Evolutionary conservation across 2,329 filamentous ascomycete species (phyloP), one percentile per base, ranked within the genome.

Genomic region (Lomentospora prolificans): DNA sequence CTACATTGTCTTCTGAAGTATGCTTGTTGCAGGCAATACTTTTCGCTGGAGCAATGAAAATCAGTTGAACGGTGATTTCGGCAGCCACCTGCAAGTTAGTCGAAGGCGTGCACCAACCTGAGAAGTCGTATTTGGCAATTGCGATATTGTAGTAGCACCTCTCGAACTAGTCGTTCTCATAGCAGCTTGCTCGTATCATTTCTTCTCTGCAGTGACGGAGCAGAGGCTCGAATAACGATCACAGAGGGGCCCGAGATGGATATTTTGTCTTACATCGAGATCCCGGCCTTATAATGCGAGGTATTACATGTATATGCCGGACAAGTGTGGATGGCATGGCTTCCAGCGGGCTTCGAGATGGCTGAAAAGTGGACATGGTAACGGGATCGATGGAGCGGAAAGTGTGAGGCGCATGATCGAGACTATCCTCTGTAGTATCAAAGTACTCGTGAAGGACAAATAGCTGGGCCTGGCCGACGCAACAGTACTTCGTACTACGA

Each of bases 261-360:
- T 33, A 6, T 12, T 33, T 33, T 33, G 30, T 33, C 7, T 33
- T 12, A 33, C 30, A 51, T 12, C n/a, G 50, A 51, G 50, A 33
- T 27, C 36, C 52, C 10, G n/a, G 33, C 22, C 33, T 54, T 33
- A 41, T 41, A 44, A 41, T 30, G 8, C 22, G 31, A 28, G 1
- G 17, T 36, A 31, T 30, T 52, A 31, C 50, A 52, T 30, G 27
- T 52, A 54, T 41, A 14, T 54, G 52, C 52, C 52, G 36, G n/a
- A 6, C 31, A 28, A 41, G 17, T 54, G 24, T 54, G 53, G 39
- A 33, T 50, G 39, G 19, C 8, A 17, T 46, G 36, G 28, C 8
- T 55, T 50, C 53, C 28, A 28, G 39, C 12, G 33, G 53, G 53
- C 53, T 55, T 55, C 53, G 24, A 30, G 53, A 55, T 48, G 41